Conservation (phyloP, 192 early-diverging fungal genomes). For the Rhizoclosmatium sp. region DNA sequence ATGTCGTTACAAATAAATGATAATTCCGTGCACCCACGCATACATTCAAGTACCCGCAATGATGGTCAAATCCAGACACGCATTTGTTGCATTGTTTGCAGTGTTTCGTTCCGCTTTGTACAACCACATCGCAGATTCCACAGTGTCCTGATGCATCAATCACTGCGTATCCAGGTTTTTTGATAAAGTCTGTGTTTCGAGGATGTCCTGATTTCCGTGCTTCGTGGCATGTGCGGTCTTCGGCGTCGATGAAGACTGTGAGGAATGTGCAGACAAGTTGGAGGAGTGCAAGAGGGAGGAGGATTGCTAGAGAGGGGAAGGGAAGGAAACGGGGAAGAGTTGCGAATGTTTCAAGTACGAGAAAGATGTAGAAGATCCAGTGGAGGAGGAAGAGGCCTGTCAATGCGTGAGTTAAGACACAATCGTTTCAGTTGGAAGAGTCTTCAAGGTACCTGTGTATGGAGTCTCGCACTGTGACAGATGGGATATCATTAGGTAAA, state of each 20-base stretch:
- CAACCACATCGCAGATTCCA: background rate
- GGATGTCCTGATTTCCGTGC: background rate
- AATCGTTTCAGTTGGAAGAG: background rate
- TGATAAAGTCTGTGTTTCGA: background rate
- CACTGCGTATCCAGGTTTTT: background rate
- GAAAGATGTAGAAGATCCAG: background rate
- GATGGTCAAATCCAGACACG: constrained; percentile 5
- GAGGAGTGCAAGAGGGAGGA: background rate
- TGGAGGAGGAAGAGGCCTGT: background rate
- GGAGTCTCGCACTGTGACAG: background rate
- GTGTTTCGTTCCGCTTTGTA: background rate
- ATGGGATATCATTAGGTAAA: background rate
- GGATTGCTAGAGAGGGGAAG: background rate
- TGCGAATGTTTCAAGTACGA: background rate
- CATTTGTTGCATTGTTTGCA: constrained; percentile 24
- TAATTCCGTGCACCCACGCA: constrained; percentile 11
- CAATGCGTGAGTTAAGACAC: background rate
- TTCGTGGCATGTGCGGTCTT: background rate
- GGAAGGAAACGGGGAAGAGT: background rate
- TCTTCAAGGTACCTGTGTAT: background rate
- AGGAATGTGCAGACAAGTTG: background rate
- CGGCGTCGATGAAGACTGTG: background rate
- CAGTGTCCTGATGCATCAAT: background rate
- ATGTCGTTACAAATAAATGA: background rate
- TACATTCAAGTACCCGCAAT: constrained; percentile 10